phyloP scores from a whole-genome alignment of 2,329 filamentous ascomycete genomes.

The Fusarium temperatum region DNA sequence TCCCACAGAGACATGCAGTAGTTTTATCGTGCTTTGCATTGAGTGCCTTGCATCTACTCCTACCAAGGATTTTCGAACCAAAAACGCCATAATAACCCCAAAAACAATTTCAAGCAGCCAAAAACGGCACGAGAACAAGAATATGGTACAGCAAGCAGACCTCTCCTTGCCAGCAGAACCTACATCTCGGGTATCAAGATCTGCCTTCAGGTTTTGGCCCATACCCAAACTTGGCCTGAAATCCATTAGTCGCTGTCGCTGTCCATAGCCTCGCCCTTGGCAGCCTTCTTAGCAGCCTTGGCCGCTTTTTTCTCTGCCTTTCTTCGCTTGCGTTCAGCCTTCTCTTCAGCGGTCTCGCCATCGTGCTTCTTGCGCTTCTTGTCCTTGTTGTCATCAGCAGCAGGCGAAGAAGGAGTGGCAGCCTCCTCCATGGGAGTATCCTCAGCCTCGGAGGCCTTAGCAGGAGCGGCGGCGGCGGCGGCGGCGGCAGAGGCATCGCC shows the following conservation, averaged over 20 bases:
- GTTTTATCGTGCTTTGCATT: constrained; percentile 42
- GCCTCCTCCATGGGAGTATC: constrained; percentile 50
- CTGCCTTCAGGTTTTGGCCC: constrained; percentile 14
- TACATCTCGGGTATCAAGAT: constrained; percentile 35
- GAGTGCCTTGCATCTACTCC: constrained; percentile 44
- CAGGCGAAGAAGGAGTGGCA: constrained; percentile 49
- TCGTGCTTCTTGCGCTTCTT: constrained; percentile 85
- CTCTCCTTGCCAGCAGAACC: constrained; percentile 39
- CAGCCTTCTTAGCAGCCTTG: constrained; percentile 65
- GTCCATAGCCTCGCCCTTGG: constrained; percentile 60
- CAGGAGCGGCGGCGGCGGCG: constrained; percentile 53
- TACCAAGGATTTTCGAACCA: constrained; percentile 44
- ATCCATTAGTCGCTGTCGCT: constrained; percentile 60
- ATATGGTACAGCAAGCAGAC: constrained; percentile 44
- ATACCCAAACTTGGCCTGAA: constrained; percentile 10
- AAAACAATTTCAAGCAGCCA: constrained; percentile 36
- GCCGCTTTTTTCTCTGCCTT: constrained; percentile 69
- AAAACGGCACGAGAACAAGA: constrained; percentile 34
- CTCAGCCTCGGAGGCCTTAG: constrained; percentile 49
- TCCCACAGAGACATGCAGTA: constrained; percentile 8
- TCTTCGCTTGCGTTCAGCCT: constrained; percentile 67
- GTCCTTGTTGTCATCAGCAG: constrained; percentile 65
- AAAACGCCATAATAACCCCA: constrained; percentile 40
- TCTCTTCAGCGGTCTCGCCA: constrained; percentile 76
- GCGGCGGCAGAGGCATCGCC: constrained; percentile 57